Evolutionary conservation across 1,284 basidiomycete genomes (phyloP), one percentile per base, ranked within the genome.

Genomic region (Fomitopsis pinicola): DNA sequence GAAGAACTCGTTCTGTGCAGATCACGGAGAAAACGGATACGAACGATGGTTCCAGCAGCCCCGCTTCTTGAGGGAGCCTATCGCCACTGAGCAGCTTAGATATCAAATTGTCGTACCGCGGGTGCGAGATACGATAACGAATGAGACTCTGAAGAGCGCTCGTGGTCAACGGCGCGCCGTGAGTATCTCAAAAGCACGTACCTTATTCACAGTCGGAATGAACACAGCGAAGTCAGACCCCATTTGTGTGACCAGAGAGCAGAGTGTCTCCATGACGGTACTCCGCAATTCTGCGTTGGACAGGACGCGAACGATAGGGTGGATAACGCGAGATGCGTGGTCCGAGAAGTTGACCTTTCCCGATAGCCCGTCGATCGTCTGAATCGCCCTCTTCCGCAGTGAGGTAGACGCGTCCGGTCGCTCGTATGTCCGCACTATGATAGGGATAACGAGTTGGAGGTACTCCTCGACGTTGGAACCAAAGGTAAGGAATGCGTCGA

Each of bases 291-390:
- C 97, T 59, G 92, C 92, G 65, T 84, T 89, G 5, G 84, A 79
- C 58, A 99, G 79, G 4, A 98, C 92, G 52, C 97, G 86, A 44
- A 96, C 91, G 15, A 99, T 82, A 2, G 97, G 97, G 71, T 98
- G 97, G 28, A 99, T 94, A 69, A 99, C 98, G 53, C 97, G 86
- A 19, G 95, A 97, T 8, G 97, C 95, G 70, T 99, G 96, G 71
- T 99, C 97, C n/a, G 94, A 96, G 72, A 99, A 98, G 77, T 99
- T 98, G 69, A 99, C 95, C 65, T 97, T 88, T 66, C 91, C 85
- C 15, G 95, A 95, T 19, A 99, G 78, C 35, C 93, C 92, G 50
- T 95, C 95, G 19, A 98, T 92, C 0, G 95, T 97, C 64, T 92
- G 86, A 55, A 99, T 91, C 0, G 97, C 96, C 53, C 89, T 86